Conservation (phyloP, 202 grass and related monocot species). For the Brachypodium distachyon region DNA sequence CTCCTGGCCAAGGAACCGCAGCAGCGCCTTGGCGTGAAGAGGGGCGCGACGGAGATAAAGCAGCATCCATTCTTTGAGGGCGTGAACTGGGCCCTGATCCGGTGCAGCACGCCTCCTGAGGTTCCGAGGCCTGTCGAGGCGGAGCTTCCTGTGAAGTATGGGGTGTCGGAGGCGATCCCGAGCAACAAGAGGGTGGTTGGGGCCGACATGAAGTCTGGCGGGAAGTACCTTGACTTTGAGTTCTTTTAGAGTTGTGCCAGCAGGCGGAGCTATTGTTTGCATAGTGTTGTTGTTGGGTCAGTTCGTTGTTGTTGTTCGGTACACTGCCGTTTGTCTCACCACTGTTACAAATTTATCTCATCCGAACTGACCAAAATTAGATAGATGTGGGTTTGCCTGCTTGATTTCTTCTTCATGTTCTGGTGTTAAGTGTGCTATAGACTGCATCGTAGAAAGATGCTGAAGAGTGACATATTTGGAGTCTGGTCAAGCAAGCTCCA, state of each 20-base stretch:
- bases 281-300: conserved; percentile 10
- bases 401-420: neutral
- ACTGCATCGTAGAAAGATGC: neutral
- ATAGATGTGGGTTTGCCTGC: conserved; percentile 6
- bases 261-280: conserved; percentile 15
- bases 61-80: conserved; percentile 93
- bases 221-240: conserved; percentile 95
- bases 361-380: conserved; percentile 26
- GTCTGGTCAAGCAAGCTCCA: neutral
- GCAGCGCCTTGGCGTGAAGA: conserved; percentile 81
- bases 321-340: conserved; percentile 11
- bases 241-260: conserved; percentile 61
- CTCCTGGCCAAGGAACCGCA: conserved; percentile 92
- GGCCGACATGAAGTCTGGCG: conserved; percentile 44
- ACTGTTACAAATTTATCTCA: neutral
- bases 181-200: conserved; percentile 44
- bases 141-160: conserved; percentile 54
- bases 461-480: neutral
- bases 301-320: conserved; percentile 28
- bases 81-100: conserved; percentile 96
- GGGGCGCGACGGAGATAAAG: conserved; percentile 94
- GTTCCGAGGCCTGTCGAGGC: conserved; percentile 66
- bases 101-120: conserved; percentile 89
- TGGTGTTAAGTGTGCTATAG: neutral
- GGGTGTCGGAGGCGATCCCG: conserved; percentile 29